Evolutionary conservation across 1,284 basidiomycete genomes (phyloP).

Genomic region (Moesziomyces aphidis): DNA sequence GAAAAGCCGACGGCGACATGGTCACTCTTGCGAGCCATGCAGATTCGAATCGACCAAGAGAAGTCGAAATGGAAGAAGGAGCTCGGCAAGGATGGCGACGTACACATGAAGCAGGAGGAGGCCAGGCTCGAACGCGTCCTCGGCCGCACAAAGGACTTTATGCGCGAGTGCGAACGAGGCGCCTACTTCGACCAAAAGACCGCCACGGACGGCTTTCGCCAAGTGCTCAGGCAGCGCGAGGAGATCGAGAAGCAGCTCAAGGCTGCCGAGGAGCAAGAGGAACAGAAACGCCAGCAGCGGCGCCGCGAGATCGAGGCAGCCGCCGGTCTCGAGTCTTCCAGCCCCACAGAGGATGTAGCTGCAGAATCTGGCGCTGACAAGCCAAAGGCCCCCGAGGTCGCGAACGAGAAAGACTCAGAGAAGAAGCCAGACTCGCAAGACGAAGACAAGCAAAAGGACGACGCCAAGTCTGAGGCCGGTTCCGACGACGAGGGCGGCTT

Average conservation of each 20-base stretch:
- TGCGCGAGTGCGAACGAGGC: slow-evolving; percentile 57
- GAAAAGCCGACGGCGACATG: slow-evolving; percentile 59
- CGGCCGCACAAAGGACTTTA: slow-evolving; percentile 52
- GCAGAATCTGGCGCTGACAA: background rate
- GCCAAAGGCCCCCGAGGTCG: background rate
- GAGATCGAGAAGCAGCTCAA: slow-evolving; percentile 47
- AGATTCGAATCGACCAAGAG: slow-evolving; percentile 61
- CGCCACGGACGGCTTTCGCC: slow-evolving; percentile 49
- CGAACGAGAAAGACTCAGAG: background rate
- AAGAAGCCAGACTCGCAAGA: background rate
- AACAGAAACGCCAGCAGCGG: slow-evolving; percentile 69
- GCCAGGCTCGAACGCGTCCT: slow-evolving; percentile 36
- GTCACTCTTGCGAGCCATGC: slow-evolving; percentile 48
- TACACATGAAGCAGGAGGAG: slow-evolving; percentile 30
- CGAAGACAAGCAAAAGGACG: slow-evolving; percentile 8
- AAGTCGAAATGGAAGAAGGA: slow-evolving; percentile 52
- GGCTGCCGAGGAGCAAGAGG: slow-evolving; percentile 35
- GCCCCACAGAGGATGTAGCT: slow-evolving; percentile 6
- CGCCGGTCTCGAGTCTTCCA: slow-evolving; percentile 8
- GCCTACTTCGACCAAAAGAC: slow-evolving; percentile 53
- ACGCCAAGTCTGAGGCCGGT: slow-evolving; percentile 15
- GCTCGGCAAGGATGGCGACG: slow-evolving; percentile 36
- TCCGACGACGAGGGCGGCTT: slow-evolving; percentile 73
- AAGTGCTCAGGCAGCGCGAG: slow-evolving; percentile 54
- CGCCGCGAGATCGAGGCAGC: slow-evolving; percentile 71